These are phyloP conservation scores for Hortaea werneckii DNA, from an alignment of 2,329 filamentous ascomycete species.

Conservation along the genomic window DNA sequence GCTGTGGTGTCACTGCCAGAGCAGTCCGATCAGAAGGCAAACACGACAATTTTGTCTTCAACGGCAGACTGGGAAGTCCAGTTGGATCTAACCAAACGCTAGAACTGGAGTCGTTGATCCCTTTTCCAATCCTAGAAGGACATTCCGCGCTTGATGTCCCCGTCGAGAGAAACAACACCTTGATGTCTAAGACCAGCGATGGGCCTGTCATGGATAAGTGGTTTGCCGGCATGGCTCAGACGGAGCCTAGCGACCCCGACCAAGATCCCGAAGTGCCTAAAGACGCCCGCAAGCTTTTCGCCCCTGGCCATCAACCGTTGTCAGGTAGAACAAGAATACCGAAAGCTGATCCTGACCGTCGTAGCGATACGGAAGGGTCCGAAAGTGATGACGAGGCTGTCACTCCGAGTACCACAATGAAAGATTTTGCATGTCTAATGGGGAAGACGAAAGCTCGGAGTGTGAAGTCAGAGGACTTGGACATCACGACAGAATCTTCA, in stretches of 20 bases:
- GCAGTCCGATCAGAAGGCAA: constrained; percentile 7
- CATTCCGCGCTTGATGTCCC: background rate
- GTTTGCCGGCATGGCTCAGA: constrained; percentile 15
- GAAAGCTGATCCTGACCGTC: constrained; percentile 8
- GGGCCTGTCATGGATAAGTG: constrained; percentile 13
- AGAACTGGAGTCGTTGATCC: constrained; percentile 1
- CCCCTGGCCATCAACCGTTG: constrained; percentile 4
- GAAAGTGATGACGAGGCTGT: constrained; percentile 2
- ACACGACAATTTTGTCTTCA: constrained; percentile 13
- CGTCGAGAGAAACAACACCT: background rate
- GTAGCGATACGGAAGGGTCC: too few relatives aligned
- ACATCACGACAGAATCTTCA: background rate
- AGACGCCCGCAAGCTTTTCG: constrained; percentile 13
- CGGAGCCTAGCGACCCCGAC: constrained; percentile 7
- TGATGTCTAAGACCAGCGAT: constrained; percentile 1
- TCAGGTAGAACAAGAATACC: constrained; percentile 8
- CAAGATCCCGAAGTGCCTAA: constrained; percentile 9
- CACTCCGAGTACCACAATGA: too few relatives aligned
- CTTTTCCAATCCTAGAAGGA: constrained; percentile 1
- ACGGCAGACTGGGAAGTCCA: constrained; percentile 11
- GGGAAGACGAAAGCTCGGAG: too few relatives aligned
- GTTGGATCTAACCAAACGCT: background rate
- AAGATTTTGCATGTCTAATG: background rate
- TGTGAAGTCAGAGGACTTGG: constrained; percentile 1
- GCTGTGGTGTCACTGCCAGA: constrained; percentile 11